phyloP scores from a whole-genome alignment of 2,329 filamentous ascomycete species.

The Ambrosiella beaveri region DNA sequence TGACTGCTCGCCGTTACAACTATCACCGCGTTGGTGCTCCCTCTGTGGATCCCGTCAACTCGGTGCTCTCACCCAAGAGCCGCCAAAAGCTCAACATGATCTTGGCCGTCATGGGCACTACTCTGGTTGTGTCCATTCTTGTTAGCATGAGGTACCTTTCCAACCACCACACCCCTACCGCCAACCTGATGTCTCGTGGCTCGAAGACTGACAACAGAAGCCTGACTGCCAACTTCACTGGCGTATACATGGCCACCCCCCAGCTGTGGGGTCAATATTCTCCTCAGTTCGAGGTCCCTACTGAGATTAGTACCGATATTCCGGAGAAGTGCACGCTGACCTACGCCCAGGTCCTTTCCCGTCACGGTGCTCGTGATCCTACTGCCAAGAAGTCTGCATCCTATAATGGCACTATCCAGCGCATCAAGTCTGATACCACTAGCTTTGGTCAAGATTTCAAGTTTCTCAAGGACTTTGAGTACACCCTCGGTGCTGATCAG shows the following conservation, averaged over 20 bases:
- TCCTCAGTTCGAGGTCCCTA: slow-evolving; percentile 62
- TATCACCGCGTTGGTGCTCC: slow-evolving; percentile 7
- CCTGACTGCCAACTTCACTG: slow-evolving; percentile 1
- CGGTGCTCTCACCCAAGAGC: slow-evolving; percentile 2
- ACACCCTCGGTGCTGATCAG: slow-evolving; percentile 51
- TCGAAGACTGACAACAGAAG: neutral
- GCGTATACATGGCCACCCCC: slow-evolving; percentile 6
- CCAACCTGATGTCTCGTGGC: neutral
- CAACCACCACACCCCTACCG: neutral
- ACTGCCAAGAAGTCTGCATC: slow-evolving; percentile 46
- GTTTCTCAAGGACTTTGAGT: slow-evolving; percentile 57
- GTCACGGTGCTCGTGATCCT: slow-evolving; percentile 72
- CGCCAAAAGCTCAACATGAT: slow-evolving; percentile 4
- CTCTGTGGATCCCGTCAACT: neutral
- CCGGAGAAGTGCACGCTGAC: slow-evolving; percentile 56
- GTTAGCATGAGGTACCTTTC: slow-evolving; percentile 9
- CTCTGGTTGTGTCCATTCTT: slow-evolving; percentile 1
- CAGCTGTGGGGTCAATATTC: slow-evolving; percentile 71
- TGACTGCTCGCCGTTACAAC: slow-evolving; percentile 3
- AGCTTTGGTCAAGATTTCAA: slow-evolving; percentile 45
- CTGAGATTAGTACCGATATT: slow-evolving; percentile 39
- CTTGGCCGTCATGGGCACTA: slow-evolving; percentile 1
- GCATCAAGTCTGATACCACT: slow-evolving; percentile 41
- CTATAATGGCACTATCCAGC: slow-evolving; percentile 47
- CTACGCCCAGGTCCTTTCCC: slow-evolving; percentile 65